Conservation (phyloP, 139 green algal species). For the Micractinium sp. region DNA sequence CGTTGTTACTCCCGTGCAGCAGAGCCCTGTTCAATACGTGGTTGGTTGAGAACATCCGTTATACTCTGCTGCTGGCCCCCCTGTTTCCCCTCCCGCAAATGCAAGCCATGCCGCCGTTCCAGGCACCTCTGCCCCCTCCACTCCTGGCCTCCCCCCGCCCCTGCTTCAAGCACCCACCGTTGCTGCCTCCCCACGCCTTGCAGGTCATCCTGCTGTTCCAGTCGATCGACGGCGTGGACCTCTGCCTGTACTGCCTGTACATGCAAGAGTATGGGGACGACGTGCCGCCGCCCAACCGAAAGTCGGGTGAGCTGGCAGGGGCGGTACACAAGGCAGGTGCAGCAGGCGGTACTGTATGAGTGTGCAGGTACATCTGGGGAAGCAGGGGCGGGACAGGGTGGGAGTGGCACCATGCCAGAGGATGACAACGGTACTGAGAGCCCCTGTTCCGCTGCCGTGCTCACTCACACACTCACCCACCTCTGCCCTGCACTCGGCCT, state of each 20-base stretch:
- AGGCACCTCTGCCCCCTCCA: too few relatives aligned
- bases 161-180: background rate
- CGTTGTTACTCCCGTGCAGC: background rate
- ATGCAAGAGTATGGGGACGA: constrained; percentile 95
- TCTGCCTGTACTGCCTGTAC: constrained; percentile 96
- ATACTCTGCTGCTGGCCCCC: background rate
- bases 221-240: constrained; percentile 88
- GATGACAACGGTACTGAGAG: too few relatives aligned
- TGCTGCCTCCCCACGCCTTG: background rate
- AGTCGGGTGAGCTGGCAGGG: background rate
- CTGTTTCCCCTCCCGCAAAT: background rate
- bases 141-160: too few relatives aligned
- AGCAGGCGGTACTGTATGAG: too few relatives aligned
- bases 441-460: too few relatives aligned
- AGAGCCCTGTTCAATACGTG: background rate
- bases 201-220: constrained; percentile 96
- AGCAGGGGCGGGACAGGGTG: too few relatives aligned
- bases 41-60: background rate
- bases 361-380: too few relatives aligned
- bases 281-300: constrained; percentile 84
- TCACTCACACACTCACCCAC: too few relatives aligned
- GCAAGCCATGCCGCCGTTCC: too few relatives aligned
- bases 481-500: too few relatives aligned
- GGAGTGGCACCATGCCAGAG: too few relatives aligned
- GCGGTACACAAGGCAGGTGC: background rate